A percentile compares a stretch with the other conserved stretches of the same genome.
Conservation (phyloP, 2,329 filamentous ascomycete species). For the Leptographium procerum region DNA sequence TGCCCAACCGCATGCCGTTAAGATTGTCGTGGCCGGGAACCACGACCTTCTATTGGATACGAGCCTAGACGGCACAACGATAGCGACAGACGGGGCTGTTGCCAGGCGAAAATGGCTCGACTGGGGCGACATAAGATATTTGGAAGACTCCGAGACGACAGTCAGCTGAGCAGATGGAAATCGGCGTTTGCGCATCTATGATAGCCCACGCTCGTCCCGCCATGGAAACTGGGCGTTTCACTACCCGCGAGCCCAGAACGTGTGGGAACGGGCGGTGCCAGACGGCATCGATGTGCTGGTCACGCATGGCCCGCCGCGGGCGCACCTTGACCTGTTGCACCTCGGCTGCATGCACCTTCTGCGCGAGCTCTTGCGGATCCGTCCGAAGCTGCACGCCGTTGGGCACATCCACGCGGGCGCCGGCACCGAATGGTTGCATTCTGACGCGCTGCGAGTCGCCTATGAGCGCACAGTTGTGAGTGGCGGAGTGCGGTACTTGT, state of each 20-base stretch:
- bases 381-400: constrained; percentile 23
- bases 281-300: constrained; percentile 21
- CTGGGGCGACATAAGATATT: constrained; percentile 23
- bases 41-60: constrained; percentile 9
- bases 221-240: constrained; percentile 31
- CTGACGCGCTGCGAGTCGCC: constrained; percentile 7
- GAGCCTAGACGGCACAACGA: background rate
- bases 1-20: constrained; percentile 26
- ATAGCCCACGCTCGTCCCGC: constrained; percentile 22
- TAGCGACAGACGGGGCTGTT: too few species aligned
- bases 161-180: constrained; percentile 18
- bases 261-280: constrained; percentile 17
- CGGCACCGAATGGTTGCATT: constrained; percentile 6
- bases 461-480: constrained; percentile 8
- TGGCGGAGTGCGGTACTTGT: too few species aligned
- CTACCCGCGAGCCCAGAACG: constrained; percentile 20
- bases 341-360: constrained; percentile 19
- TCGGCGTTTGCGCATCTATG: constrained; percentile 22
- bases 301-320: constrained; percentile 22
- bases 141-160: constrained; percentile 18
- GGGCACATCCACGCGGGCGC: constrained; percentile 24
- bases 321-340: constrained; percentile 20
- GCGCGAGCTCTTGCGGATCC: constrained; percentile 20
- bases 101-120: constrained; percentile 12
- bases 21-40: constrained; percentile 35